Evolutionary conservation across 305 asterid species (phyloP).

Genomic region (Andrographis paniculata): DNA sequence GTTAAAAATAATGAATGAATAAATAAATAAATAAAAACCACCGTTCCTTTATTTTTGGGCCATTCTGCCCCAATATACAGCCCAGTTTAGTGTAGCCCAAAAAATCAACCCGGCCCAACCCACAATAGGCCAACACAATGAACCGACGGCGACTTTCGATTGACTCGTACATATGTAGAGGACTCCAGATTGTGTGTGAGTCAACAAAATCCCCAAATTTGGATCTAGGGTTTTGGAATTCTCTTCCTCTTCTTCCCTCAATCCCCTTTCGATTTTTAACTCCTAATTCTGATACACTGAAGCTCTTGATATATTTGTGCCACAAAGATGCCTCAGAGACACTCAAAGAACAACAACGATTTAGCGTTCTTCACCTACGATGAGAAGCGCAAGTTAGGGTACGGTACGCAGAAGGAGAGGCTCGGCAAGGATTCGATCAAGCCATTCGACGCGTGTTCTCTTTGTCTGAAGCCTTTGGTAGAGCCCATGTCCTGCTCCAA

Average conservation of each 20-base stretch:
- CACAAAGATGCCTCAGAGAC: slow-evolving; percentile 82
- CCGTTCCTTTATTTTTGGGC: too few relatives aligned
- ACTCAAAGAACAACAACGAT: slow-evolving; percentile 92
- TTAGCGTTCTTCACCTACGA: slow-evolving; percentile 86
- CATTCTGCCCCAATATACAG: too few relatives aligned
- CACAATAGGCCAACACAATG: too few relatives aligned
- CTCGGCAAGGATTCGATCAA: slow-evolving; percentile 79
- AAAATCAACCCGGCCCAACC: too few relatives aligned
- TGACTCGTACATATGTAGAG: too few relatives aligned
- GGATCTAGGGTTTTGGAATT: background rate
- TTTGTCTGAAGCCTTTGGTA: slow-evolving; percentile 77
- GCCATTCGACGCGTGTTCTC: slow-evolving; percentile 79
- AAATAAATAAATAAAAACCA: too few relatives aligned
- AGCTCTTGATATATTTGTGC: background rate
- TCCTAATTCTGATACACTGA: background rate
- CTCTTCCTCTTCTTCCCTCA: background rate
- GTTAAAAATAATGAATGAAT: too few relatives aligned
- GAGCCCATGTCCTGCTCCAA: slow-evolving; percentile 76
- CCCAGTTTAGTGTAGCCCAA: too few relatives aligned
- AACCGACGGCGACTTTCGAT: too few relatives aligned
- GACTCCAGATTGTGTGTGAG: too few relatives aligned
- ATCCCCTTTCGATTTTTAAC: background rate
- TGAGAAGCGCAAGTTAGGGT: slow-evolving; percentile 90
- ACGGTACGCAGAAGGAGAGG: slow-evolving; percentile 89
- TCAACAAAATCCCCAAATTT: too few relatives aligned